Evolutionary conservation across 176 grass and related monocot genomes (phyloP).

Genomic region (Oropetium thomaeum): DNA sequence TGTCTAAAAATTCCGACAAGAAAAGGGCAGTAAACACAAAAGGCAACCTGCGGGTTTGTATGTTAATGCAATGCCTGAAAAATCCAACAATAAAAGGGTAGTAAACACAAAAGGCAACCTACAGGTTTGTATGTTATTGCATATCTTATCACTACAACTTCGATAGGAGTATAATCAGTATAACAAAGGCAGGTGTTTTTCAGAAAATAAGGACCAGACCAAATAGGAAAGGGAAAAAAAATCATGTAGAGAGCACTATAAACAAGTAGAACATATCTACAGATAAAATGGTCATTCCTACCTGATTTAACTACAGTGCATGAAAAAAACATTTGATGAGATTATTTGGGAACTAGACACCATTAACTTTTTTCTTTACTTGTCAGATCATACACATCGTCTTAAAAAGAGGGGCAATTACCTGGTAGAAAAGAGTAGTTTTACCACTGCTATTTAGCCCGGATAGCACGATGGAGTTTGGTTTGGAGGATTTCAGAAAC

Average conservation of each 20-base stretch:
- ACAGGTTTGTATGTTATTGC: not conserved
- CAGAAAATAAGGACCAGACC: not conserved
- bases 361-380: not conserved
- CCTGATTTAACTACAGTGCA: not conserved
- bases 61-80: too few species aligned
- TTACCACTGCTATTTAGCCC: constrained; percentile 91
- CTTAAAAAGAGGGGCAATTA: constrained; percentile 26
- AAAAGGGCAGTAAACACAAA: too few species aligned
- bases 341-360: constrained; percentile 8
- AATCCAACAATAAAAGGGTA: too few species aligned
- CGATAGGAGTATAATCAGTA: not conserved
- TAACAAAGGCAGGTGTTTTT: not conserved
- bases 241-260: not conserved
- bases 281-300: constrained; percentile 5
- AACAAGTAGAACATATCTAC: not conserved
- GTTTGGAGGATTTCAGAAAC: constrained; percentile 61
- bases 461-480: constrained; percentile 73
- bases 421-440: constrained; percentile 93
- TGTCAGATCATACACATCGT: not conserved
- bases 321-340: not conserved
- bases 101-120: too few species aligned
- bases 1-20: too few species aligned
- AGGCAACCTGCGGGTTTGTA: too few species aligned
- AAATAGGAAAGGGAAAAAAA: not conserved
- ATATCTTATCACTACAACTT: not conserved